Conservation (phyloP, 495 filamentous ascomycete genomes). For the Trichoderma reesei region DNA sequence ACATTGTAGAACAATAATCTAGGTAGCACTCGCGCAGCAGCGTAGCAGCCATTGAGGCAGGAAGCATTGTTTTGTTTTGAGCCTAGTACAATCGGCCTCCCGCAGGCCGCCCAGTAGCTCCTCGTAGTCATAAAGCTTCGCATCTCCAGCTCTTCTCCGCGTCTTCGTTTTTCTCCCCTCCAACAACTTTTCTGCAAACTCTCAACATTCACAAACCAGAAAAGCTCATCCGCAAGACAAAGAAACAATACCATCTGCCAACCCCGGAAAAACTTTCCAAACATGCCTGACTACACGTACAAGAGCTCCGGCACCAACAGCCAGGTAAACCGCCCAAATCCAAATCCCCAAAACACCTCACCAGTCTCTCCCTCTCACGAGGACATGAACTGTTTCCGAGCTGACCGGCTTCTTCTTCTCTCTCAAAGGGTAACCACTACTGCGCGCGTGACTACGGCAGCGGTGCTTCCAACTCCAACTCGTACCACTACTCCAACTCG, state of each 20-base stretch:
- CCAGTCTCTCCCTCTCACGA: background rate
- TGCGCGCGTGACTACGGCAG: slow-evolving; percentile 44
- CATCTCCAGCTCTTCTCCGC: too few relatives aligned
- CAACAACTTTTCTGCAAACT: background rate
- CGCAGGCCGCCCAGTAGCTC: too few relatives aligned
- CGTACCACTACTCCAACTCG: slow-evolving; percentile 50
- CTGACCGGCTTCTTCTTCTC: too few relatives aligned
- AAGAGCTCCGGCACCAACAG: slow-evolving; percentile 34
- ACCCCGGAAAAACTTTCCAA: background rate
- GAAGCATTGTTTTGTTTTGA: too few relatives aligned
- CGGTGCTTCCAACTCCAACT: slow-evolving; percentile 31
- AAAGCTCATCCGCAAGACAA: background rate
- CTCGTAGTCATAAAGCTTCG: too few relatives aligned
- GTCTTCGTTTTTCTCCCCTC: too few relatives aligned
- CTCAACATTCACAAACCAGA: too few relatives aligned
- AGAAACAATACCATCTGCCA: background rate
- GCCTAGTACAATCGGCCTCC: too few relatives aligned
- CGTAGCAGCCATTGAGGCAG: too few relatives aligned
- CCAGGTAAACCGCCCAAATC: slow-evolving; percentile 20
- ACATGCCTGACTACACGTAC: slow-evolving; percentile 25
- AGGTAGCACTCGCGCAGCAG: too few relatives aligned
- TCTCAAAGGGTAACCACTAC: slow-evolving; percentile 51
- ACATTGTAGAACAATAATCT: too few relatives aligned
- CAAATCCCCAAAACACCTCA: background rate
- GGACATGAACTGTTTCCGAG: too few relatives aligned